Conservation (phyloP, 129 eudicot species). For the Pulicaria dysenterica region DNA sequence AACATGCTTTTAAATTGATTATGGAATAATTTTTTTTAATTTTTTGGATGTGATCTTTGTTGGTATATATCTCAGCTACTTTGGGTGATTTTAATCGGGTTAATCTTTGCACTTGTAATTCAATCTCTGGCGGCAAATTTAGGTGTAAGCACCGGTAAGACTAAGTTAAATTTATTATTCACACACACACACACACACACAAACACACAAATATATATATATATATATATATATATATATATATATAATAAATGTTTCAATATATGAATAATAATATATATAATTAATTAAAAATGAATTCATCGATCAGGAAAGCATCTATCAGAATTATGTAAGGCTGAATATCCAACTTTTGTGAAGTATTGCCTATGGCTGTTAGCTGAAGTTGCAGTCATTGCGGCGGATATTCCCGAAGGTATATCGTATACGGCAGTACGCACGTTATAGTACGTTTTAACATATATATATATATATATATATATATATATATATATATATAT, state of each 20-base stretch:
- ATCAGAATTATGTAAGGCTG: slow-evolving; percentile 86
- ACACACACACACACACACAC: too few relatives aligned
- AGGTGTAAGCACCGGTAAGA: slow-evolving; percentile 86
- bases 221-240: too few relatives aligned
- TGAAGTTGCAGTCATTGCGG: slow-evolving; percentile 90
- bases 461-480: too few relatives aligned
- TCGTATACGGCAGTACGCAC: not conserved
- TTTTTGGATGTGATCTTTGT: not conserved
- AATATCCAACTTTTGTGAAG: slow-evolving; percentile 74
- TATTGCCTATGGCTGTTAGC: slow-evolving; percentile 86
- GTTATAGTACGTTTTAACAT: too few relatives aligned
- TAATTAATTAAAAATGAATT: too few relatives aligned
- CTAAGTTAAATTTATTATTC: too few relatives aligned
- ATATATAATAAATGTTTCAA: too few relatives aligned
- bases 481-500: too few relatives aligned
- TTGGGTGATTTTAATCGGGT: slow-evolving; percentile 88
- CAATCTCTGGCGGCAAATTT: slow-evolving; percentile 97
- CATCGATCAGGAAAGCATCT: slow-evolving; percentile 90
- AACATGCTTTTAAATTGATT: not conserved
- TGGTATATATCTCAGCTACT: slow-evolving; percentile 80
- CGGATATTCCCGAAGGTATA: slow-evolving; percentile 89
- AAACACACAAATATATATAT: too few relatives aligned
- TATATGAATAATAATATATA: too few relatives aligned
- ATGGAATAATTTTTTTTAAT: not conserved
- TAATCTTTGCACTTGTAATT: slow-evolving; percentile 85